phyloP scores from a whole-genome alignment of 202 grass and related monocot species.

The Panicum virgatum region DNA sequence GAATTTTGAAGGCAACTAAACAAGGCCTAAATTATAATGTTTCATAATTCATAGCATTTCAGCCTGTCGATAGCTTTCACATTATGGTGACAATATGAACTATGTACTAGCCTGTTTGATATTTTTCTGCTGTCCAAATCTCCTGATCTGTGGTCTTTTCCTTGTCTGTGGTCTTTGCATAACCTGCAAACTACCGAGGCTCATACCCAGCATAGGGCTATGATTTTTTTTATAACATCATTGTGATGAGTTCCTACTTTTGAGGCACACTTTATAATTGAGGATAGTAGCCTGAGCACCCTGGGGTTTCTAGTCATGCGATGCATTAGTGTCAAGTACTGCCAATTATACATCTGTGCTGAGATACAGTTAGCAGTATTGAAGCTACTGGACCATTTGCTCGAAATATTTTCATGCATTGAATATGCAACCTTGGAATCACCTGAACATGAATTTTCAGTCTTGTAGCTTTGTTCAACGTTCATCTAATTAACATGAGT shows the following conservation, averaged over 20 bases:
- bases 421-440: not conserved
- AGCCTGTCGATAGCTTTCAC: not conserved
- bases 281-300: conserved; percentile 4
- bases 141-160: not conserved
- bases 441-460: not conserved
- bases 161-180: too few species aligned
- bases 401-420: not conserved
- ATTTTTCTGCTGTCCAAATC: not conserved
- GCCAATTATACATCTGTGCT: not conserved
- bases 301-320: not conserved
- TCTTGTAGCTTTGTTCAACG: not conserved
- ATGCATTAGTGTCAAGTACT: conserved; percentile 6
- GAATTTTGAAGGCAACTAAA: too few species aligned
- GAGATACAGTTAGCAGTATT: not conserved
- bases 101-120: not conserved
- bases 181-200: conserved; percentile 9
- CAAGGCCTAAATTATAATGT: not conserved
- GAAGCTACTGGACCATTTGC: conserved; percentile 12
- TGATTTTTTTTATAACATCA: conserved; percentile 21
- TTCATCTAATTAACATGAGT: not conserved
- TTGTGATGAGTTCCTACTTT: conserved; percentile 24
- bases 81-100: not conserved
- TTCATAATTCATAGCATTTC: conserved; percentile 4
- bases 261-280: conserved; percentile 27
- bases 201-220: not conserved